A percentile compares a stretch with the other conserved stretches of the same genome.
These are phyloP conservation scores for Ajuga chamaepitys DNA, from an alignment of 257 asterid species.

Conservation along the genomic window DNA sequence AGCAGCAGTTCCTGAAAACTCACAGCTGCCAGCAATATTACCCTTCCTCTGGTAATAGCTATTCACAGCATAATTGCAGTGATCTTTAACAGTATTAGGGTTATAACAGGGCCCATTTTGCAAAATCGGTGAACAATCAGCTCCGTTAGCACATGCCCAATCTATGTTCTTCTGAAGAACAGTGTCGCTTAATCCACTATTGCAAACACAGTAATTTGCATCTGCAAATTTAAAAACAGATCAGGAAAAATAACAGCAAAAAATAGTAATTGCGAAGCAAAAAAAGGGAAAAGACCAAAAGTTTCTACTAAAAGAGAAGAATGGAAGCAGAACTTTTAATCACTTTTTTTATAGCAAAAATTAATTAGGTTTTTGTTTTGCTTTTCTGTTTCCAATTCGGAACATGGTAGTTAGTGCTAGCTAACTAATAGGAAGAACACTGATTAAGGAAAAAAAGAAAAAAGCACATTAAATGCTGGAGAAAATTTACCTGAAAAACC, in stretches of 20 bases:
- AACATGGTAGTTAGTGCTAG: no score
- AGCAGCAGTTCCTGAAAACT: constrained; percentile 50
- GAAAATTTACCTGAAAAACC: constrained; percentile 36
- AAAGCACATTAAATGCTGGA: background rate
- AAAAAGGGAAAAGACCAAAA: constrained; percentile 14
- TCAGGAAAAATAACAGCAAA: constrained; percentile 13
- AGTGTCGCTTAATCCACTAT: constrained; percentile 33
- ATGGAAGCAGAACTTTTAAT: background rate
- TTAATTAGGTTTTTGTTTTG: no score
- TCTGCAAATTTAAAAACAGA: constrained; percentile 24
- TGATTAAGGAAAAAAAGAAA: background rate
- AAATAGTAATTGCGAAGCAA: background rate
- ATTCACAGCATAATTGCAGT: constrained; percentile 84
- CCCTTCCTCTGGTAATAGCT: constrained; percentile 71
- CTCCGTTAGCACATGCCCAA: constrained; percentile 83
- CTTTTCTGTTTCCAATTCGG: background rate
- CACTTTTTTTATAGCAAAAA: no score
- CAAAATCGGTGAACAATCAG: constrained; percentile 54
- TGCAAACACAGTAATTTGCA: constrained; percentile 71
- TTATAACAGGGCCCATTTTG: constrained; percentile 59
- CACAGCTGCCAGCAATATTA: constrained; percentile 52
- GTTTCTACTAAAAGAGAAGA: constrained; percentile 9
- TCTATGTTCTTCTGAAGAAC: constrained; percentile 66
- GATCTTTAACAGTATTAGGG: constrained; percentile 73
- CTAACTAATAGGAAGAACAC: background rate